A percentile compares a stretch with the other conserved stretches of the same genome.
phyloP scores from a whole-genome alignment of 2,329 filamentous ascomycete species.

The Colletotrichum salicis region DNA sequence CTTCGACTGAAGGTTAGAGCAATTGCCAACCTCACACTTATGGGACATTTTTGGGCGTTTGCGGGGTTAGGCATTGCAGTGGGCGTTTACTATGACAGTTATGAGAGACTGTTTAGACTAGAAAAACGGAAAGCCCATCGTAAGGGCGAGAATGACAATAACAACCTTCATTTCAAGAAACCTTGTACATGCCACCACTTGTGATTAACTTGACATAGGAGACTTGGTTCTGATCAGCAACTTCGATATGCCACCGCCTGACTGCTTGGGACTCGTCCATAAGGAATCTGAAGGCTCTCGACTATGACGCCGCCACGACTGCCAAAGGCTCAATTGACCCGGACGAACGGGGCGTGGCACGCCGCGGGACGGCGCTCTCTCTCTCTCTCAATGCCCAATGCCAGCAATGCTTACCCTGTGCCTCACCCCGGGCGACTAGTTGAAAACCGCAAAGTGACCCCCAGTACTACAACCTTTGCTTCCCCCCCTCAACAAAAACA shows the following conservation, averaged over 20 bases:
- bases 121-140: not conserved
- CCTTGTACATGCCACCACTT: no score
- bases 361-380: not conserved
- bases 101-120: slow-evolving; percentile 24
- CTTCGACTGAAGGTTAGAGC: not conserved
- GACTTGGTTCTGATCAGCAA: no score
- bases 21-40: slow-evolving; percentile 19
- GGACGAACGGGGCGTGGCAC: slow-evolving; percentile 32
- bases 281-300: no score
- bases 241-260: no score
- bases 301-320: no score
- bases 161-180: not conserved
- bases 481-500: no score
- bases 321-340: not conserved
- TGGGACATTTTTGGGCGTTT: slow-evolving; percentile 32
- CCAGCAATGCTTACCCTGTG: not conserved
- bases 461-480: no score
- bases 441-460: no score
- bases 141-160: not conserved
- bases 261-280: no score
- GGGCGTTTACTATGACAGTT: slow-evolving; percentile 26
- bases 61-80: slow-evolving; percentile 27
- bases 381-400: not conserved
- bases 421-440: not conserved
- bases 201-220: not conserved